These are phyloP conservation scores for Citrus hindsii DNA, from an alignment of 345 rosid species.

Conservation along the genomic window DNA sequence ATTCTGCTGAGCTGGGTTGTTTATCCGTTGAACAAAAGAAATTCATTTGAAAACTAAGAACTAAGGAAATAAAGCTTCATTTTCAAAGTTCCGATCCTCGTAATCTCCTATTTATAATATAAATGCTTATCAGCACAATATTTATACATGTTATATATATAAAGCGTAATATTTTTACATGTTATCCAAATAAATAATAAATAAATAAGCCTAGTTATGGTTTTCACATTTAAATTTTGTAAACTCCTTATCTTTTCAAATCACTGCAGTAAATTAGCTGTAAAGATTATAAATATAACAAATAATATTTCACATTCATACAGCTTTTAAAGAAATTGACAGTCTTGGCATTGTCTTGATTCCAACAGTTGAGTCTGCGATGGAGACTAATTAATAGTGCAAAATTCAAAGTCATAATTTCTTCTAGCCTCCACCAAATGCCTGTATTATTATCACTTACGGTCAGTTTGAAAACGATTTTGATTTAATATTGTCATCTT, in stretches of 20 bases:
- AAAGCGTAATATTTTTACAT: background rate
- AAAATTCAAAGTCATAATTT: constrained; percentile 14
- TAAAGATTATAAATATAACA: background rate
- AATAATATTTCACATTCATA: constrained; percentile 13
- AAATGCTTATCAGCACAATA: background rate
- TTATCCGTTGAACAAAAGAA: background rate
- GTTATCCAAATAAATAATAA: too few relatives aligned
- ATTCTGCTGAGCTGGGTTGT: background rate
- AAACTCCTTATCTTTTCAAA: background rate
- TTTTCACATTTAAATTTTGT: too few relatives aligned
- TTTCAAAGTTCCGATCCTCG: background rate
- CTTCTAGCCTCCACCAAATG: constrained; percentile 17
- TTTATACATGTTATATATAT: background rate
- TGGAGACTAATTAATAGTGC: constrained; percentile 7
- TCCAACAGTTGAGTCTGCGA: constrained; percentile 27
- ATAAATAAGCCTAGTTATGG: too few relatives aligned
- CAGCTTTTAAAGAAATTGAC: constrained; percentile 27
- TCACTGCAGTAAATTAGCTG: background rate
- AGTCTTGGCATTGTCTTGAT: constrained; percentile 24
- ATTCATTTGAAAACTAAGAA: background rate
- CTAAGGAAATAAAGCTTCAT: background rate
- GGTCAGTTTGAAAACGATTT: background rate
- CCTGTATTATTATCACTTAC: background rate
- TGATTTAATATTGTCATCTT: background rate
- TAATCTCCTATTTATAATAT: background rate